Evolutionary conservation across 306 rosid species (phyloP).

Genomic region (peach (Prunus persica)): DNA sequence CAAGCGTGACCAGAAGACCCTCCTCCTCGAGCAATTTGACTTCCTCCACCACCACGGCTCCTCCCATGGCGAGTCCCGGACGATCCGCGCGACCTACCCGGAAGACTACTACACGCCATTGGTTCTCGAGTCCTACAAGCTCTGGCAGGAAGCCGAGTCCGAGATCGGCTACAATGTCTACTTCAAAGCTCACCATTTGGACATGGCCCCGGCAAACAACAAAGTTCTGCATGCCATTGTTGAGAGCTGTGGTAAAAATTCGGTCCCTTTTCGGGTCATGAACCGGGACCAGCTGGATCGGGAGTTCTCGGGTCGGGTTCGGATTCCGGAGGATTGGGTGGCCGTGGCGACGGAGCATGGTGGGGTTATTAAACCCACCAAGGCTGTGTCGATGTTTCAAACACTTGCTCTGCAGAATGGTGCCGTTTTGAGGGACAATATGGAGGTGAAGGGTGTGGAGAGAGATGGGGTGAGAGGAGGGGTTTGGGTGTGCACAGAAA

Average conservation of each 20-base stretch:
- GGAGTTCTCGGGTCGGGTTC: slow-evolving; percentile 45
- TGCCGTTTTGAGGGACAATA: slow-evolving; percentile 57
- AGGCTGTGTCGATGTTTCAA: slow-evolving; percentile 85
- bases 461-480: slow-evolving; percentile 27
- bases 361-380: slow-evolving; percentile 76
- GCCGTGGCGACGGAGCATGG: slow-evolving; percentile 54
- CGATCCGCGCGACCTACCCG: slow-evolving; percentile 67
- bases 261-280: slow-evolving; percentile 34
- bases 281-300: slow-evolving; percentile 19
- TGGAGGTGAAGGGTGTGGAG: slow-evolving; percentile 47
- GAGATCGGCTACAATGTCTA: slow-evolving; percentile 64
- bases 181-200: slow-evolving; percentile 62
- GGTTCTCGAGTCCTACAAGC: slow-evolving; percentile 66
- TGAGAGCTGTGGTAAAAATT: slow-evolving; percentile 28
- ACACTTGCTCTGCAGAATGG: slow-evolving; percentile 55
- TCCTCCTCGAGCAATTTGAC: slow-evolving; percentile 76
- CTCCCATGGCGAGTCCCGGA: slow-evolving; percentile 97
- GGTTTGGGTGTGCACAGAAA: slow-evolving; percentile 31
- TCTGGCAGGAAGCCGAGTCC: slow-evolving; percentile 63
- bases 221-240: slow-evolving; percentile 34
- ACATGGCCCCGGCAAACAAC: slow-evolving; percentile 40
- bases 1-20: slow-evolving; percentile 46
- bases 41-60: slow-evolving; percentile 96
- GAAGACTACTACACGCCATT: slow-evolving; percentile 49
- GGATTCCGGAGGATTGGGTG: slow-evolving; percentile 62